Evolutionary conservation across 305 asterid species (phyloP), one percentile per base, ranked within the genome.

Genomic region (Fraxinus velutina): DNA sequence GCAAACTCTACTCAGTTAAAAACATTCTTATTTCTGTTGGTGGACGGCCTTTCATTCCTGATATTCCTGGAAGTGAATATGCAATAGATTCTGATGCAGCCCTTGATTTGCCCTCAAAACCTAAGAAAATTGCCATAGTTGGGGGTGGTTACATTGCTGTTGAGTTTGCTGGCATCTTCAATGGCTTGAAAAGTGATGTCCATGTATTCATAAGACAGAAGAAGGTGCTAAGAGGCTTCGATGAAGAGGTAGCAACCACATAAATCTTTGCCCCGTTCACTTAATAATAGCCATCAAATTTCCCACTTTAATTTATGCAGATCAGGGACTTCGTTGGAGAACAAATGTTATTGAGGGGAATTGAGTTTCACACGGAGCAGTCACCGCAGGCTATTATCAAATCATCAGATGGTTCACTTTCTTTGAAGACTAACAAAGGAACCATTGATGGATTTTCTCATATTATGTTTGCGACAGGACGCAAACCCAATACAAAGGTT

Each of bases 71-170:
- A 76, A 90, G 91, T 47, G 98, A 94, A 87, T 89, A 87, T 79
- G 98, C 89, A 12, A 93, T 96, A 74, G 98, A 96, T 88, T 96
- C 99, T 66, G 99, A 94, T 86, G 96, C 94, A 30, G 99, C 99
- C 85, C 95, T 96, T 36, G 98, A 96, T 86, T 90, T 96, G 80
- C 97, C 97, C 37, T 89, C 94, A 73, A 92, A 87, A 79, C 99
- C 99, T 77, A 85, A 66, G 68, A 96, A 93, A 86, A 90, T 96
- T 84, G 99, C 99, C 62, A 94, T 96, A 80, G 90, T 96, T 83
- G 99, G 99, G 15, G 99, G 99, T 33, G 99, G 99, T 73, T 96
- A 96, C 83, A 96, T 96, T 85, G 99, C 99, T 42, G 95, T 93
- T 78, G 99, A 96, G 92, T 94, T 96, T 90, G 99, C 98, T 83